These are phyloP conservation scores for Penicillium goetzii DNA, from an alignment of 495 filamentous ascomycete species.

Conservation along the genomic window DNA sequence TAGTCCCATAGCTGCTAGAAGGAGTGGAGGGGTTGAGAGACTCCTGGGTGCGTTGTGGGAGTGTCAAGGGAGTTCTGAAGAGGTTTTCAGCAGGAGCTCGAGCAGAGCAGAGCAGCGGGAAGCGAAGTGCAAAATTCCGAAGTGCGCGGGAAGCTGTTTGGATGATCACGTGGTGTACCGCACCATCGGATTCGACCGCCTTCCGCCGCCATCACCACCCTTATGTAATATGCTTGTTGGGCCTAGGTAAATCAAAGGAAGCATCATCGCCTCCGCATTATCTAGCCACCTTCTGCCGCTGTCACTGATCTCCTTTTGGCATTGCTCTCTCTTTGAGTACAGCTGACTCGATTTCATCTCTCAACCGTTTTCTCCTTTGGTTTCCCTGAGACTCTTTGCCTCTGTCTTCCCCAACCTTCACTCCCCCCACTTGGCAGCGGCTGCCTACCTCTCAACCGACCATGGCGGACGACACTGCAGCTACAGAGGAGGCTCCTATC, in stretches of 20 bases:
- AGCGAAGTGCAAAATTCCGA: constrained; percentile 37
- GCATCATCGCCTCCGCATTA: constrained; percentile 12
- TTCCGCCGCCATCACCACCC: constrained; percentile 32
- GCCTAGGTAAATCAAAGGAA: constrained; percentile 1
- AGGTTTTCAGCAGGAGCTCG: constrained; percentile 8
- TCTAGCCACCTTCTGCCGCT: not conserved
- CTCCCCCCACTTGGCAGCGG: constrained; percentile 22
- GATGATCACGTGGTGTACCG: constrained; percentile 22
- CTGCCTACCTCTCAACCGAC: constrained; percentile 23
- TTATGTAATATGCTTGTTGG: constrained; percentile 21
- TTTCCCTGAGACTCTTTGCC: not conserved
- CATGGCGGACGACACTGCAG: constrained; percentile 54
- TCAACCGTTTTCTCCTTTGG: constrained; percentile 3
- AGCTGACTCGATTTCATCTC: not conserved
- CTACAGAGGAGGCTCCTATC: constrained; percentile 59
- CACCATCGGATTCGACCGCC: constrained; percentile 47
- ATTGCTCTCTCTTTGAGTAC: not conserved
- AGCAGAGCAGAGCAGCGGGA: constrained; percentile 11
- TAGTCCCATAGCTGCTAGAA: constrained; percentile 48
- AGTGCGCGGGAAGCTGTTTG: constrained; percentile 34
- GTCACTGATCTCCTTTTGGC: not conserved
- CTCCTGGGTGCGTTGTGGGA: constrained; percentile 10
- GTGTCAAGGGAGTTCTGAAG: constrained; percentile 7
- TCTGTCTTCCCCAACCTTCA: not conserved
- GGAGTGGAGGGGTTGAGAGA: constrained; percentile 21